Evolutionary conservation across 805 yeast genomes (phyloP).

Genomic region (Naumovozyma baii): DNA sequence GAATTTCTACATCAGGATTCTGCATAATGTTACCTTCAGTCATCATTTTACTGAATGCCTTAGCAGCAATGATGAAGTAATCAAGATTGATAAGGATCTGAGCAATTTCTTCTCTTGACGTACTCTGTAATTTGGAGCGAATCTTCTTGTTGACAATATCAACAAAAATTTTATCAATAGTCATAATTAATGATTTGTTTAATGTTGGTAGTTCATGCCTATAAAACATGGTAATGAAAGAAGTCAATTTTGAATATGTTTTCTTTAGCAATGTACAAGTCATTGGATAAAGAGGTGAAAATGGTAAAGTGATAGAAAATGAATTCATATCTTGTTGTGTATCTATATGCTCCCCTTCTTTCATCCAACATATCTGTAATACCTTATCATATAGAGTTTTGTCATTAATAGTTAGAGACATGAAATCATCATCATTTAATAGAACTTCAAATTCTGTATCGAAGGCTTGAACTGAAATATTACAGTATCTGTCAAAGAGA

Average conservation of each 20-base stretch:
- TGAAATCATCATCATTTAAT: slow-evolving; percentile 73
- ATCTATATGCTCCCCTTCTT: slow-evolving; percentile 37
- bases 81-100: slow-evolving; percentile 85
- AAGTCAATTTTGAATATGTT: slow-evolving; percentile 52
- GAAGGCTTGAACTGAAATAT: slow-evolving; percentile 45
- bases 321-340: slow-evolving; percentile 18
- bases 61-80: slow-evolving; percentile 68
- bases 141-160: slow-evolving; percentile 58
- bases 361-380: slow-evolving; percentile 60
- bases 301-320: slow-evolving; percentile 67
- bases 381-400: slow-evolving; percentile 51
- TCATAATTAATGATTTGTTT: slow-evolving; percentile 46
- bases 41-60: slow-evolving; percentile 44
- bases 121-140: slow-evolving; percentile 50
- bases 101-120: slow-evolving; percentile 80
- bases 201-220: slow-evolving; percentile 52
- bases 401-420: slow-evolving; percentile 70
- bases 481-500: slow-evolving; percentile 53
- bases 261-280: slow-evolving; percentile 68
- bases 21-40: slow-evolving; percentile 30
- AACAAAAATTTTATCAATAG: slow-evolving; percentile 61
- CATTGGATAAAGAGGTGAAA: slow-evolving; percentile 80
- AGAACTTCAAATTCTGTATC: slow-evolving; percentile 49
- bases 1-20: slow-evolving; percentile 34
- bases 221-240: slow-evolving; percentile 56